Conservation (phyloP, 331 rosid genomes). For the Erythrophleum ivorense region DNA sequence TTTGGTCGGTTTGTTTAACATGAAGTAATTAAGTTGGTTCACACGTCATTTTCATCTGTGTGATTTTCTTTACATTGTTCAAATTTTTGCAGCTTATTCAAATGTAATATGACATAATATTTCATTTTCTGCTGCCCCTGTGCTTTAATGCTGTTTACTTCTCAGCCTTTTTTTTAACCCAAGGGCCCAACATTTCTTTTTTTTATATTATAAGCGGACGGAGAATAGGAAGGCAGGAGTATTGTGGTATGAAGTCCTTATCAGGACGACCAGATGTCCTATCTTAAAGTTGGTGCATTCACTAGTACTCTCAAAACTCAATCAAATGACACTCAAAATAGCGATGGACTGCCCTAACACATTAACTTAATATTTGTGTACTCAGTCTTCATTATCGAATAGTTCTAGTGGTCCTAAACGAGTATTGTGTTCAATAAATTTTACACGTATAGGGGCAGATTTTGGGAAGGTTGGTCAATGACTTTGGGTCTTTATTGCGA, state of each 20-base stretch:
- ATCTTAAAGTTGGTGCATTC: conserved; percentile 9
- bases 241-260: conserved; percentile 41
- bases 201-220: too few species aligned
- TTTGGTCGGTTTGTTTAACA: background rate
- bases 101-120: background rate
- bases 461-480: background rate
- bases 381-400: too few species aligned
- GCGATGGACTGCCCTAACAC: background rate
- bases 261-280: conserved; percentile 18
- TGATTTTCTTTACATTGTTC: background rate
- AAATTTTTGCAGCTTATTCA: background rate
- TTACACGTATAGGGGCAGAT: too few species aligned
- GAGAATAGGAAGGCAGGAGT: background rate
- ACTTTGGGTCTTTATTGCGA: background rate
- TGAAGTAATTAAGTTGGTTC: background rate
- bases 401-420: background rate
- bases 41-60: conserved; percentile 2
- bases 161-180: background rate
- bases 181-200: background rate
- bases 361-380: background rate
- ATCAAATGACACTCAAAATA: background rate
- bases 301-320: background rate
- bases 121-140: background rate
- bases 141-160: background rate
- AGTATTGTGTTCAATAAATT: background rate